Evolutionary conservation across 441 rosid genomes (phyloP), one percentile per base, ranked within the genome.

Genomic region (Pelargonium myrrhifolium): DNA sequence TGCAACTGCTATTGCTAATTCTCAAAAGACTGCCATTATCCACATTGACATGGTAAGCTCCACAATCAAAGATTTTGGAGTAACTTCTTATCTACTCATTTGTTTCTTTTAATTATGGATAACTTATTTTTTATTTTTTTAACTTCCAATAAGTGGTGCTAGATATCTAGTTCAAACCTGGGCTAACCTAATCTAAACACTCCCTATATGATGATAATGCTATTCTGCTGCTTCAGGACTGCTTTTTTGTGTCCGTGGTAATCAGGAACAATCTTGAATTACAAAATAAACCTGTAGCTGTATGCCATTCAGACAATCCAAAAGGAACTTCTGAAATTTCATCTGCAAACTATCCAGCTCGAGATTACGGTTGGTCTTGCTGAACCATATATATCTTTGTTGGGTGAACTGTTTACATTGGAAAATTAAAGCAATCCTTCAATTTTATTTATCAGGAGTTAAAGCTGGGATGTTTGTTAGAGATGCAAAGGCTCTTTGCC

Each of bases 251-350:
- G 71, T 81, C 96, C 6, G 98, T 93, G 71, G 91, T 90, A 72
- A 84, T 90, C 82, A 85, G 84, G 82, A 85, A 78, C 73, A 86
- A 70, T 76, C 86, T 85, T 3, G 87, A 85, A 55, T 74, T 93
- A 74, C 87, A 81, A 10, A 88, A 89, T 73, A 86, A 81, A 81
- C 96, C 96, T 58, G 95, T 93, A 68, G 98, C 96, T 61, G 85
- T 90, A 63, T 87, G 96, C 65, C 98, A 90, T 83, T 93, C 98
- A 9, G 92, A 86, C 78, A 93, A 85, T 76, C 86, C 89, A 15
- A 89, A 88, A 79, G 98, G 98, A 81, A 90, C 98, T 61, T 97
- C 98, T 60, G 97, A 93, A 84, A 90, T 93, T 66, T 93, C 97
- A 67, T 93, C 98, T 12, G 97, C 98, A 55, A 93, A 93, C 72